phyloP scores from a whole-genome alignment of 139 green algal genomes.

The Tetraselmis striata region DNA sequence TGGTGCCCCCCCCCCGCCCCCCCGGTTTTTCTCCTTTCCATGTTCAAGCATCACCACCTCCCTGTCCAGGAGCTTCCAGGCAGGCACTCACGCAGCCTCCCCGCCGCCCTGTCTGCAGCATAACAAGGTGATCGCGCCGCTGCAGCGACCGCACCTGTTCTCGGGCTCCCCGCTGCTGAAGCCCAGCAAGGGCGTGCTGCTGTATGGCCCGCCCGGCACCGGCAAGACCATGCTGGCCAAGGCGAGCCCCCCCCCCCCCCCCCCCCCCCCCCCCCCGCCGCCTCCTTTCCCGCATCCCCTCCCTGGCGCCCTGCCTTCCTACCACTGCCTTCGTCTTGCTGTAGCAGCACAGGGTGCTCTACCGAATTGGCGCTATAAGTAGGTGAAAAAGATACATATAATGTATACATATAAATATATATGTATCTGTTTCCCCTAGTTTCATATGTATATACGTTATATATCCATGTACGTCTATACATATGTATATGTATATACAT shows the following conservation, averaged over 20 bases:
- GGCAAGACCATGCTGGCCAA: slow-evolving; percentile 92
- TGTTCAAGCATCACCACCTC: neutral
- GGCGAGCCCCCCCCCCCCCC: no score
- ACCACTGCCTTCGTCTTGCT: neutral
- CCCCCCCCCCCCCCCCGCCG: no score
- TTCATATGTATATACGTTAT: no score
- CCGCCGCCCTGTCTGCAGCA: no score
- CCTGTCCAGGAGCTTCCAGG: neutral
- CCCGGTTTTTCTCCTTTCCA: neutral
- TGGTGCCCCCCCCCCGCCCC: slow-evolving; percentile 5
- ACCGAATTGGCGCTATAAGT: no score
- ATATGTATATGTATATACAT: no score
- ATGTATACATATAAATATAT: no score
- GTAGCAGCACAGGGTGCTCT: no score
- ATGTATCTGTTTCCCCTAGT: neutral
- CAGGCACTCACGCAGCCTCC: neutral
- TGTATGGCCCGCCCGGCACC: slow-evolving; percentile 90
- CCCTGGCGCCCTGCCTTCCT: neutral
- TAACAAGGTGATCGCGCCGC: slow-evolving; percentile 74
- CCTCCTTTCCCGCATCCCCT: neutral
- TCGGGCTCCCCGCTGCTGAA: slow-evolving; percentile 60
- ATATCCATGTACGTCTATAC: no score
- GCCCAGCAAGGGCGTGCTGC: slow-evolving; percentile 75
- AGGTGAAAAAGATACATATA: no score
- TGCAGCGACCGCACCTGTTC: slow-evolving; percentile 72